A percentile compares a stretch with the other conserved stretches of the same genome.
These are phyloP conservation scores for Seminavis robusta DNA, from an alignment of 108 stramenopile species.

Conservation along the genomic window DNA sequence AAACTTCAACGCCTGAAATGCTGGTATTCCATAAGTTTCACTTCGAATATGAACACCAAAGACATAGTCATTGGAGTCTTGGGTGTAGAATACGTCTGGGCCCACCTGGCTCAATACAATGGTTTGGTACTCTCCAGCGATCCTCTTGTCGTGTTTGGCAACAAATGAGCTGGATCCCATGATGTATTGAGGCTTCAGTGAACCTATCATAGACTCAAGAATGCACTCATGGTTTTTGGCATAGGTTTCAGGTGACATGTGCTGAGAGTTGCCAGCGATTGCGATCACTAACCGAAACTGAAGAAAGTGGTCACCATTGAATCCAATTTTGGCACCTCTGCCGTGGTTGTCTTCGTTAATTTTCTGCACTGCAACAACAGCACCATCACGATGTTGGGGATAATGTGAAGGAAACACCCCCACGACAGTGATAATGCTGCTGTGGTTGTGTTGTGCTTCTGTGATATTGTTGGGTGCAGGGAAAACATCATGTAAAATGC, in stretches of 20 bases:
- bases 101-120: conserved; percentile 55
- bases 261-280: conserved; percentile 29
- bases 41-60: conserved; percentile 57
- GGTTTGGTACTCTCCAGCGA: conserved; percentile 24
- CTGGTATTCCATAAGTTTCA: conserved; percentile 33
- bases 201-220: conserved; percentile 1
- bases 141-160: conserved; percentile 22
- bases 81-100: conserved; percentile 39
- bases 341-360: conserved; percentile 39
- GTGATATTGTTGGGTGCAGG: too few relatives aligned
- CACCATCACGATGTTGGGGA: conserved; percentile 38
- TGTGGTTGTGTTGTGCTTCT: too few relatives aligned
- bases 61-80: conserved; percentile 34
- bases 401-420: conserved; percentile 26
- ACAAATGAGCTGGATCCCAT: conserved; percentile 38
- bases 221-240: conserved; percentile 13
- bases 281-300: conserved; percentile 44
- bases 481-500: too few relatives aligned
- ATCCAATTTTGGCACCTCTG: conserved; percentile 41
- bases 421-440: too few relatives aligned
- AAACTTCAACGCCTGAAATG: conserved; percentile 31
- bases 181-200: too few relatives aligned
- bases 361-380: conserved; percentile 24
- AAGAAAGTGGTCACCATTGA: conserved; percentile 20
- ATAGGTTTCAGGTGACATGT: conserved; percentile 17